Conservation (phyloP, 371 early-diverging fungal genomes). For the Neoconidiobolus thromboides region DNA sequence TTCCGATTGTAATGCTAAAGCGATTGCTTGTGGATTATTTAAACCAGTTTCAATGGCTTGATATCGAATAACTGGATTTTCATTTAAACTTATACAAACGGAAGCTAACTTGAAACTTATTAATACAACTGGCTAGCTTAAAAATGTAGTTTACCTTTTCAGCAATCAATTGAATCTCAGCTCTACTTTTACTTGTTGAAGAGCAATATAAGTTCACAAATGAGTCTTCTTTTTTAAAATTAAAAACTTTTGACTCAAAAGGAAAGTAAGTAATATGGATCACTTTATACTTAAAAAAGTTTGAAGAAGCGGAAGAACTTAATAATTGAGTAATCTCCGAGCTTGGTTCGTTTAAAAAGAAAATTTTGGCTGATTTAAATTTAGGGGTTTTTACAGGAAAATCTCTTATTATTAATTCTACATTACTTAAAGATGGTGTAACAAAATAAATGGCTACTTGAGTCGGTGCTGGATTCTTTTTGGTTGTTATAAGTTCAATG, state of each 20-base stretch:
- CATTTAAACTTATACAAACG: constrained; percentile 57
- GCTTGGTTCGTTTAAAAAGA: constrained; percentile 36
- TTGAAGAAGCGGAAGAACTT: constrained; percentile 11
- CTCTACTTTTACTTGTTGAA: constrained; percentile 21
- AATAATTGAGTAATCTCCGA: background rate
- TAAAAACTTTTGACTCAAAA: constrained; percentile 62
- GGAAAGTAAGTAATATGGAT: constrained; percentile 19
- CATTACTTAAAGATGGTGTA: constrained; percentile 26
- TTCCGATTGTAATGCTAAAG: constrained; percentile 26
- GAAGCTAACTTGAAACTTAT: constrained; percentile 26
- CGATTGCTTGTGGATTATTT: constrained; percentile 26
- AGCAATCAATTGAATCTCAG: constrained; percentile 40
- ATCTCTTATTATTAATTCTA: constrained; percentile 29
- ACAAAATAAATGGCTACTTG: background rate
- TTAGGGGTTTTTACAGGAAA: constrained; percentile 32
- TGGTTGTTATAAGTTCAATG: constrained; percentile 69
- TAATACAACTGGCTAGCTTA: constrained; percentile 6
- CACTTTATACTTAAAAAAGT: background rate
- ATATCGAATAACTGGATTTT: constrained; percentile 73
- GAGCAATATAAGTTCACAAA: constrained; percentile 38
- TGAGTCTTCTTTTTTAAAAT: constrained; percentile 43
- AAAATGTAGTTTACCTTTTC: constrained; percentile 25
- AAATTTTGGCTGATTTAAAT: constrained; percentile 60
- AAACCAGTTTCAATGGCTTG: constrained; percentile 34
- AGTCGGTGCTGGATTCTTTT: constrained; percentile 37